phyloP scores from a whole-genome alignment of 108 stramenopile species.

The Pelagomonas calceolata region DNA sequence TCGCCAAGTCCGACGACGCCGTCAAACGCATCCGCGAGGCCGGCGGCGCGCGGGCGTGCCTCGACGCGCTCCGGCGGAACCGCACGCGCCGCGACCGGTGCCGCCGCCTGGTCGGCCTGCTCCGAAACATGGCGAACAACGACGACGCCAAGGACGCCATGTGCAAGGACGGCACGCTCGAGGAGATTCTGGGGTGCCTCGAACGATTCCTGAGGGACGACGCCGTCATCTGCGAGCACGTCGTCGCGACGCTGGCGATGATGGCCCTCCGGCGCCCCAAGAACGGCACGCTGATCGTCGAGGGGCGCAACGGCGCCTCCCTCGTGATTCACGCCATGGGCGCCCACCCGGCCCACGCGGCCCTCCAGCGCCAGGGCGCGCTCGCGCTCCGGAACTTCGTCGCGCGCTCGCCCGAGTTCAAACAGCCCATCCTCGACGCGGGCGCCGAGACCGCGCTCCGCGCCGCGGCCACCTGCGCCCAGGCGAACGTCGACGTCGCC shows the following conservation, averaged over 20 bases:
- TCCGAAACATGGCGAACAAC: constrained; percentile 3
- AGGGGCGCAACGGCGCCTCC: constrained; percentile 28
- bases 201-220: constrained; percentile 7
- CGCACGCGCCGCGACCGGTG: too few relatives aligned
- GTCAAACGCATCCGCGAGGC: too few relatives aligned
- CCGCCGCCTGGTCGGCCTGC: constrained; percentile 1
- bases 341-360: constrained; percentile 40
- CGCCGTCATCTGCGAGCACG: constrained; percentile 59
- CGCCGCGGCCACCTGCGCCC: constrained; percentile 53
- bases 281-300: constrained; percentile 52
- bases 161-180: background rate
- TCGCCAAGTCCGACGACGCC: too few relatives aligned
- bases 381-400: constrained; percentile 72
- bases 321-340: constrained; percentile 56
- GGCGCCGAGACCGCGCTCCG: constrained; percentile 61
- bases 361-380: constrained; percentile 66
- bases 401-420: constrained; percentile 31
- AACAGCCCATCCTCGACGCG: constrained; percentile 45
- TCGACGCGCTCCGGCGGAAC: too few relatives aligned
- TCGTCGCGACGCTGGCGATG: constrained; percentile 64
- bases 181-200: background rate
- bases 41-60: too few relatives aligned
- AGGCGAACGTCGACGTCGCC: constrained; percentile 73
- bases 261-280: constrained; percentile 69
- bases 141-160: constrained; percentile 11